Conservation (phyloP, 2,329 filamentous ascomycete genomes). For the Exophiala sp. region DNA sequence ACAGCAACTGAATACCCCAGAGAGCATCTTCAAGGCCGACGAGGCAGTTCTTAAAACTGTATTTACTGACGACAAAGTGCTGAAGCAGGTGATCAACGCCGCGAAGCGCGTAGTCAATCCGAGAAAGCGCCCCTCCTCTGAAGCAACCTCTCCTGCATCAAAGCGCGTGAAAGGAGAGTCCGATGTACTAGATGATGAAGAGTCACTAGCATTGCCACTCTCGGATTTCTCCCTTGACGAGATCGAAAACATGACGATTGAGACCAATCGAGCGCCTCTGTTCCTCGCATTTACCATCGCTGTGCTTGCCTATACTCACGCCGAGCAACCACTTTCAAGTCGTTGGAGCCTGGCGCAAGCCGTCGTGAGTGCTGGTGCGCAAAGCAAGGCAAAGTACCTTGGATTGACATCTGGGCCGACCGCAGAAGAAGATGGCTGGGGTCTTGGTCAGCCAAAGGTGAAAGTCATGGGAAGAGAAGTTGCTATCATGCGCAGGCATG, state of each 20-base stretch:
- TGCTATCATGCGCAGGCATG: conserved; percentile 64
- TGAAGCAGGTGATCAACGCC: conserved; percentile 56
- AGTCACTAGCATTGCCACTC: conserved; percentile 34
- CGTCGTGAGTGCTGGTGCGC: conserved; percentile 76
- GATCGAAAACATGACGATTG: conserved; percentile 57
- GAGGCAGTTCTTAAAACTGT: conserved; percentile 42
- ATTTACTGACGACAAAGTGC: conserved; percentile 51
- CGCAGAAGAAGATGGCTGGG: conserved; percentile 69
- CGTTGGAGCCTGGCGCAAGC: conserved; percentile 78
- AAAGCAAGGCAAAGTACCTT: conserved; percentile 70
- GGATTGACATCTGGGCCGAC: conserved; percentile 65
- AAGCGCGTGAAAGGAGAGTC: conserved; percentile 18
- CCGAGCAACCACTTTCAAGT: conserved; percentile 79
- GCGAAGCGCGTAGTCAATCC: conserved; percentile 49
- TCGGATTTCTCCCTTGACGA: conserved; percentile 37
- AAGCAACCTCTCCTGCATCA: conserved; percentile 33
- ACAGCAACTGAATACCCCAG: conserved; percentile 41
- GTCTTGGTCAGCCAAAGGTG: conserved; percentile 70
- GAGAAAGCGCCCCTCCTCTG: conserved; percentile 51
- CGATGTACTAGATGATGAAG: conserved; percentile 36
- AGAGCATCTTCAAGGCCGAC: conserved; percentile 49
- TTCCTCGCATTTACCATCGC: conserved; percentile 76
- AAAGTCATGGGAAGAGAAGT: conserved; percentile 71
- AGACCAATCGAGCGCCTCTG: conserved; percentile 78
- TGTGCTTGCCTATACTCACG: conserved; percentile 75